These are phyloP conservation scores for Salix caprea DNA, from an alignment of 345 rosid species.

Conservation along the genomic window DNA sequence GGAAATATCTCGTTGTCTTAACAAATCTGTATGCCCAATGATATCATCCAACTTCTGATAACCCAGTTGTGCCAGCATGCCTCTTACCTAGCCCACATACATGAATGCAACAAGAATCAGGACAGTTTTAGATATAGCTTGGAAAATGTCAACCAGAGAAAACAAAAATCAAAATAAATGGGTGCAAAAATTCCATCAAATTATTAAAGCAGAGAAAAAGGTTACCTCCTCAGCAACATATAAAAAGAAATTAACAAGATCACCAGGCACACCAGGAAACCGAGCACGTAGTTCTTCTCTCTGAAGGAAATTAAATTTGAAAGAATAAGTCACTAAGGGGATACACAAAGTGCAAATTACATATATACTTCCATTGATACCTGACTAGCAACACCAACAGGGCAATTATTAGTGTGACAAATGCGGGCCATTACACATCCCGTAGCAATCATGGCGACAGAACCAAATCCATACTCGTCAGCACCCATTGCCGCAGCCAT, in stretches of 20 bases:
- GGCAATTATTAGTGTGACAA: conserved; percentile 99
- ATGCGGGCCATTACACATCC: conserved; percentile 99
- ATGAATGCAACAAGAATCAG: neutral
- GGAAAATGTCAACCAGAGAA: neutral
- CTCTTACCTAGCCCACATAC: conserved; percentile 65
- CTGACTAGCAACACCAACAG: conserved; percentile 99
- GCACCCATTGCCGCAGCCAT: conserved; percentile 98
- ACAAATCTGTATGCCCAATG: conserved; percentile 77
- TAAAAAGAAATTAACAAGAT: conserved; percentile 89
- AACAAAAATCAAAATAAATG: neutral
- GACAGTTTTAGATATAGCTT: neutral
- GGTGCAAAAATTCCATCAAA: conserved; percentile 3
- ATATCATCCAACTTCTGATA: conserved; percentile 85
- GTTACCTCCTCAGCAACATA: conserved; percentile 99
- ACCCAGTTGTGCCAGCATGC: conserved; percentile 87
- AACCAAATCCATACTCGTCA: conserved; percentile 98
- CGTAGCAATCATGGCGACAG: conserved; percentile 99
- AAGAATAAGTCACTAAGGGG: conserved; percentile 12
- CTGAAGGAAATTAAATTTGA: conserved; percentile 28
- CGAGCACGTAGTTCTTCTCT: conserved; percentile 98
- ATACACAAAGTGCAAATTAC: neutral
- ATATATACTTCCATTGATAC: conserved; percentile 33
- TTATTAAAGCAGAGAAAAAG: conserved; percentile 1
- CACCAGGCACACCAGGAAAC: conserved; percentile 99
- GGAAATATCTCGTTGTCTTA: conserved; percentile 81